phyloP scores from a whole-genome alignment of 208 protist species.

The Balamuthia mandrillaris region DNA sequence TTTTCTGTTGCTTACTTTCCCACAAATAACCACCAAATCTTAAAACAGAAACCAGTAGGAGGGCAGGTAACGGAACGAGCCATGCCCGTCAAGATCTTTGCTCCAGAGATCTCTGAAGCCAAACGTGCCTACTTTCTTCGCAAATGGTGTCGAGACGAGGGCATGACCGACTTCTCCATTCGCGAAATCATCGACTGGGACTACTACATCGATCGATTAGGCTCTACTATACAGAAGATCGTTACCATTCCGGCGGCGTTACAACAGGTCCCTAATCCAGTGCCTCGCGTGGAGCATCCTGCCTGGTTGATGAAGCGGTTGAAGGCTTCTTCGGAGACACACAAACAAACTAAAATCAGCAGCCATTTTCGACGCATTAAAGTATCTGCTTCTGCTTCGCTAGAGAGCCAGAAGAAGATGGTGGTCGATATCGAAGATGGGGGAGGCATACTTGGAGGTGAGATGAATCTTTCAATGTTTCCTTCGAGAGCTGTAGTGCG shows the following conservation, averaged over 20 bases:
- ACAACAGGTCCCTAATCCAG: slow-evolving; percentile 93
- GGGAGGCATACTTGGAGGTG: no score
- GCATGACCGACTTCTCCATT: slow-evolving; percentile 77
- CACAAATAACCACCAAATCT: no score
- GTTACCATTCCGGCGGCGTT: slow-evolving; percentile 98
- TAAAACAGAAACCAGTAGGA: slow-evolving; percentile 78
- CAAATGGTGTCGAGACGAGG: slow-evolving; percentile 85
- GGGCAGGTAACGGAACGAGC: slow-evolving; percentile 94
- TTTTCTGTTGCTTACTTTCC: not conserved
- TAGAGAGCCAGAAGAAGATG: no score
- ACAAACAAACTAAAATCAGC: slow-evolving; percentile 45
- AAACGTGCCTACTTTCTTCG: slow-evolving; percentile 82
- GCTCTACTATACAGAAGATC: slow-evolving; percentile 96
- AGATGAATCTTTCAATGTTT: no score
- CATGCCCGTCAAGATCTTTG: slow-evolving; percentile 96
- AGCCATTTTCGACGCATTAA: no score
- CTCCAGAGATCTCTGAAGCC: slow-evolving; percentile 80
- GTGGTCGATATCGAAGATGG: no score
- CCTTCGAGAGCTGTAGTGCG: no score
- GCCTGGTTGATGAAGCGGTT: slow-evolving; percentile 94
- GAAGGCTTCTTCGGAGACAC: no score
- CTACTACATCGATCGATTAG: slow-evolving; percentile 97
- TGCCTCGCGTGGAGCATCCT: slow-evolving; percentile 93
- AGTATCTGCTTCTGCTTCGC: no score
- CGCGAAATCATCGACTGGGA: slow-evolving; percentile 97